Evolutionary conservation across 2,329 filamentous ascomycete species (phyloP).

Genomic region (Didymella segeticola): DNA sequence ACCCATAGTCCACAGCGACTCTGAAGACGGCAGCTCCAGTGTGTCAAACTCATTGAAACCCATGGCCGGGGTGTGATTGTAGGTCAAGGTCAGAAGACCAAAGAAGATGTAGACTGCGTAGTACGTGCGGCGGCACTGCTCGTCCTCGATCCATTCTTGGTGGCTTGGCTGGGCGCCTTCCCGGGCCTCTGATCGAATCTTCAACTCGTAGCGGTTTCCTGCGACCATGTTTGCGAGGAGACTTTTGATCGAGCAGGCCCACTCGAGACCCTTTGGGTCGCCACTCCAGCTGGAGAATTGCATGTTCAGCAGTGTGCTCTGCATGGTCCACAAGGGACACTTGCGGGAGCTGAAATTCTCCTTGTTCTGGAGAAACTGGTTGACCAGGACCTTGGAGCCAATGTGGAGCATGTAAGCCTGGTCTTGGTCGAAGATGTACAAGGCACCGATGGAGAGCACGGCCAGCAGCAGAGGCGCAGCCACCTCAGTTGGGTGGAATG

Average conservation of each 20-base stretch:
- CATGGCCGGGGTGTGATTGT: slow-evolving; percentile 97
- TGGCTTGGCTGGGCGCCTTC: slow-evolving; percentile 77
- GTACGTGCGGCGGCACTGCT: slow-evolving; percentile 94
- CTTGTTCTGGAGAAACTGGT: slow-evolving; percentile 96
- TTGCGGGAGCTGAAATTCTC: slow-evolving; percentile 98
- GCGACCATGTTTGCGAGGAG: slow-evolving; percentile 98
- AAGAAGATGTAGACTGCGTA: slow-evolving; percentile 99
- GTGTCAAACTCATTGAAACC: slow-evolving; percentile 98
- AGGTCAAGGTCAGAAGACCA: slow-evolving; percentile 89
- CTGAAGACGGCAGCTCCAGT: slow-evolving; percentile 88
- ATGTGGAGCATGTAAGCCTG: slow-evolving; percentile 97
- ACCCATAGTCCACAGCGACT: slow-evolving; percentile 91
- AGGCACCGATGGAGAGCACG: slow-evolving; percentile 90
- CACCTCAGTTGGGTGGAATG: slow-evolving; percentile 80
- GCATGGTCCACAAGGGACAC: slow-evolving; percentile 98
- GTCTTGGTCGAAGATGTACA: slow-evolving; percentile 97
- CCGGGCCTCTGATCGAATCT: slow-evolving; percentile 88
- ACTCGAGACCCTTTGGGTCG: slow-evolving; percentile 95
- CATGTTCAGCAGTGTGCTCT: slow-evolving; percentile 96
- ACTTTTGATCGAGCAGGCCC: slow-evolving; percentile 99
- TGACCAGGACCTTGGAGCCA: slow-evolving; percentile 95
- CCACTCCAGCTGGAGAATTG: slow-evolving; percentile 99
- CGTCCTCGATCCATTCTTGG: slow-evolving; percentile 94
- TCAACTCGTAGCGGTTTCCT: slow-evolving; percentile 94
- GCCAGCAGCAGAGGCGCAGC: slow-evolving; percentile 86